phyloP scores from a whole-genome alignment of 257 asterid species.

The Salvia miltiorrhiza region DNA sequence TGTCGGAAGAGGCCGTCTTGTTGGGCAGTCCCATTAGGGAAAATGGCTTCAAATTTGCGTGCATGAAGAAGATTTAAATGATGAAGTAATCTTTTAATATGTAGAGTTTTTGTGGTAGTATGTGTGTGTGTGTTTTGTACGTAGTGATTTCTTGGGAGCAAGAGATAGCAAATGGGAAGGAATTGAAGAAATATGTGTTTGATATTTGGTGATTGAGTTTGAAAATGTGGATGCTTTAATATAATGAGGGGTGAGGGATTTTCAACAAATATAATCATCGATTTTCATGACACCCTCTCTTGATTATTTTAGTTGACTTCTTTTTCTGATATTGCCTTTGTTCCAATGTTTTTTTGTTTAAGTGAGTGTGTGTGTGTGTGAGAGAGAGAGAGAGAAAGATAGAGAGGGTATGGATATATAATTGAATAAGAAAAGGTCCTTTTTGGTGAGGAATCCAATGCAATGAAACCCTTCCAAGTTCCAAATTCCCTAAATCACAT shows the following conservation, averaged over 20 bases:
- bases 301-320: slow-evolving; percentile 30
- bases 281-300: slow-evolving; percentile 6
- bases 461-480: slow-evolving; percentile 18
- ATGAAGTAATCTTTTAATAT: neutral
- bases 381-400: neutral
- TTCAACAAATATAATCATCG: slow-evolving; percentile 21
- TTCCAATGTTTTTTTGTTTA: slow-evolving; percentile 23
- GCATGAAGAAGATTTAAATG: slow-evolving; percentile 13
- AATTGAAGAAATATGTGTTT: neutral
- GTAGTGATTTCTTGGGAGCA: slow-evolving; percentile 2
- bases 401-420: neutral
- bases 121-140: neutral
- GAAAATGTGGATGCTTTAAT: slow-evolving; percentile 24
- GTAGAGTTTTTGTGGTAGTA: too few species aligned
- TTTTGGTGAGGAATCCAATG: slow-evolving; percentile 73
- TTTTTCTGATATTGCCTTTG: neutral
- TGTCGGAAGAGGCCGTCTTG: slow-evolving; percentile 19
- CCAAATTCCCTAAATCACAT: neutral
- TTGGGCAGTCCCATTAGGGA: slow-evolving; percentile 36
- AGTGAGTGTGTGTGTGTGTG: neutral
- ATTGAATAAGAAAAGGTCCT: slow-evolving; percentile 5
- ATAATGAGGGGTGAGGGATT: slow-evolving; percentile 16
- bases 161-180: neutral
- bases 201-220: slow-evolving; percentile 13
- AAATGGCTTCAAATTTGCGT: slow-evolving; percentile 15